These are phyloP conservation scores for Boletales sp. DNA, from an alignment of 768 basidiomycete species.

Conservation along the genomic window DNA sequence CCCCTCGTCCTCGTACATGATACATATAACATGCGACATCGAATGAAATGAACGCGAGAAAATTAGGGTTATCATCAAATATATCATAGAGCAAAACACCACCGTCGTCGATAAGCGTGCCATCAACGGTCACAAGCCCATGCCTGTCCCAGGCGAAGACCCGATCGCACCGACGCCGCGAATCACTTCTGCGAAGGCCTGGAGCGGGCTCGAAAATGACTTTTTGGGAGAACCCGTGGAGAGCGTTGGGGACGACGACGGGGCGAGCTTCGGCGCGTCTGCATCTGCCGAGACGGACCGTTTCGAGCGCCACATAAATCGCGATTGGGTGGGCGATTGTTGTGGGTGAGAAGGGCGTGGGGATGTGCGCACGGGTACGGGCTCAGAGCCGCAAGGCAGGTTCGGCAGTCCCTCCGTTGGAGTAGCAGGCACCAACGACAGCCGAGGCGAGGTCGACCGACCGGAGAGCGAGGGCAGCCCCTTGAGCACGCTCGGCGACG, in stretches of 20 bases:
- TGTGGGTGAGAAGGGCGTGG: neutral
- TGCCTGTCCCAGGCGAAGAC: too few species aligned
- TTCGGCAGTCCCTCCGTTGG: neutral
- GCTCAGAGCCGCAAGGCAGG: neutral
- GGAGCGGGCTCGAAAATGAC: constrained; percentile 8
- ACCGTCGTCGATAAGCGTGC: too few species aligned
- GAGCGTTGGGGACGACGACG: neutral
- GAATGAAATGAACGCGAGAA: too few species aligned
- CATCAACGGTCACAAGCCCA: too few species aligned
- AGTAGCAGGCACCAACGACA: constrained; percentile 1
- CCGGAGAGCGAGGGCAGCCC: constrained; percentile 21
- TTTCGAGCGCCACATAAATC: constrained; percentile 9
- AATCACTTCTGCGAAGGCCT: constrained; percentile 35
- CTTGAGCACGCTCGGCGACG: too few species aligned
- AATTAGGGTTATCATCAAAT: too few species aligned
- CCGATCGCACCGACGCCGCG: constrained; percentile 41
- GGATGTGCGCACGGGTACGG: neutral
- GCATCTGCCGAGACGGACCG: constrained; percentile 4
- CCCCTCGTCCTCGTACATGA: too few species aligned
- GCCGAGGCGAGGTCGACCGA: constrained; percentile 3
- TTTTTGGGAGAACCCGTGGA: neutral
- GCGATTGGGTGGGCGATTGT: neutral
- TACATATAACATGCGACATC: too few species aligned
- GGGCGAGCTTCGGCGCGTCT: neutral
- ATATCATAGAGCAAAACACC: too few species aligned